Evolutionary conservation across 257 asterid species (phyloP).

Genomic region (Solanum verrucosum): DNA sequence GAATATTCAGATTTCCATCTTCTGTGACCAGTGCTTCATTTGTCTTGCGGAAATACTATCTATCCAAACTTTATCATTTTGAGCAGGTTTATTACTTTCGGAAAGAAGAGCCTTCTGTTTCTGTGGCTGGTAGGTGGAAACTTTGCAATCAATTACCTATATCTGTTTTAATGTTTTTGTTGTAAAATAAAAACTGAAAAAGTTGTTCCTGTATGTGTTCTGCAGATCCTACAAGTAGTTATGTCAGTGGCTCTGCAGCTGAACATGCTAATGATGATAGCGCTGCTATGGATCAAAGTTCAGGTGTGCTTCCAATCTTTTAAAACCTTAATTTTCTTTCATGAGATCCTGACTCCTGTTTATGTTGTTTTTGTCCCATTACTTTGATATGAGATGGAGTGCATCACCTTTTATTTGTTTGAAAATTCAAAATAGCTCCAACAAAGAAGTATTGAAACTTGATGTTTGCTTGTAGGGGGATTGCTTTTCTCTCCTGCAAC

Average conservation of each 20-base stretch:
- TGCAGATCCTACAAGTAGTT: conserved; percentile 28
- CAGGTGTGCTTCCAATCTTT: conserved; percentile 35
- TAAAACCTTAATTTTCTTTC: background rate
- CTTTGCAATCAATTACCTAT: background rate
- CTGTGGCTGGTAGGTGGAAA: conserved; percentile 32
- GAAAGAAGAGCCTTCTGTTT: conserved; percentile 47
- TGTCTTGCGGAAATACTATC: conserved; percentile 69
- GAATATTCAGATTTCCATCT: conserved; percentile 73
- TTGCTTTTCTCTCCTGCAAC: background rate
- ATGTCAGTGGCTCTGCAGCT: conserved; percentile 24
- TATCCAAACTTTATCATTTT: conserved; percentile 79
- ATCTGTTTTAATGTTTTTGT: background rate
- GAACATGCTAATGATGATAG: conserved; percentile 28
- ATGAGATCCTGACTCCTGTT: background rate
- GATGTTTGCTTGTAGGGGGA: background rate
- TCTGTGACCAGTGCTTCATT: conserved; percentile 79
- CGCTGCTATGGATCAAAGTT: conserved; percentile 27
- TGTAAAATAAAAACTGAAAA: conserved; percentile 1
- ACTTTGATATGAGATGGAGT: background rate
- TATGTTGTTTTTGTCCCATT: background rate
- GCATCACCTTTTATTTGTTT: background rate
- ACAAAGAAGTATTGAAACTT: background rate
- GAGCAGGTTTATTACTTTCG: conserved; percentile 92
- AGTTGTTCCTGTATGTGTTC: background rate
- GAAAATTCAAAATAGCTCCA: background rate